phyloP scores from a whole-genome alignment of 495 filamentous ascomycete species.

The Hypoxylon fragiforme region DNA sequence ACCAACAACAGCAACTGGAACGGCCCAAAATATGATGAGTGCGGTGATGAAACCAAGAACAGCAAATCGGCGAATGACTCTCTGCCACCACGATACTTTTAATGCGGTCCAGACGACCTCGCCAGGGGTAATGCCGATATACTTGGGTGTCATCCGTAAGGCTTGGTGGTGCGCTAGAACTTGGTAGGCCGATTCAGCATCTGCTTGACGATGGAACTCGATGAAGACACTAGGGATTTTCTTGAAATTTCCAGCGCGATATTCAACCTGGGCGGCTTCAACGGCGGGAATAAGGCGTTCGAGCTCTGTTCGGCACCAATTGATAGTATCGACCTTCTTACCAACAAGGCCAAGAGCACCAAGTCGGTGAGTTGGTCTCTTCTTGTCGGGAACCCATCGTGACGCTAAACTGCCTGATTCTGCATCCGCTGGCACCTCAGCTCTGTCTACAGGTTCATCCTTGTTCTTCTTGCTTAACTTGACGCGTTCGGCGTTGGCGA shows the following conservation, averaged over 20 bases:
- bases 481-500: constrained; percentile 75
- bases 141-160: constrained; percentile 89
- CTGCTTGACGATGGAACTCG: constrained; percentile 78
- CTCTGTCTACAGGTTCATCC: constrained; percentile 55
- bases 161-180: constrained; percentile 86
- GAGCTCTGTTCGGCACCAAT: constrained; percentile 86
- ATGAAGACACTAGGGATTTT: constrained; percentile 80
- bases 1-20: constrained; percentile 87
- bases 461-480: constrained; percentile 85
- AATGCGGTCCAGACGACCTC: constrained; percentile 92
- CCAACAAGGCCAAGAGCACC: constrained; percentile 76
- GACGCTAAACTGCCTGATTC: constrained; percentile 79
- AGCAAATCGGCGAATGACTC: constrained; percentile 68
- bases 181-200: constrained; percentile 86
- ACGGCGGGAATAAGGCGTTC: constrained; percentile 78
- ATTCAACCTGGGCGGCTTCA: constrained; percentile 72
- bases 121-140: constrained; percentile 79
- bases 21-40: constrained; percentile 93
- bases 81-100: constrained; percentile 85
- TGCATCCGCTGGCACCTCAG: constrained; percentile 51
- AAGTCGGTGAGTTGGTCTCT: constrained; percentile 83
- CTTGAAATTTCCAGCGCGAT: constrained; percentile 69
- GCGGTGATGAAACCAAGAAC: constrained; percentile 72
- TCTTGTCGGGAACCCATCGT: constrained; percentile 75
- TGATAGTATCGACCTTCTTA: constrained; percentile 92